Base-by-base conservation (phyloP, 73 alveolate genomes). In the Paramecium pentaurelia region DNA sequence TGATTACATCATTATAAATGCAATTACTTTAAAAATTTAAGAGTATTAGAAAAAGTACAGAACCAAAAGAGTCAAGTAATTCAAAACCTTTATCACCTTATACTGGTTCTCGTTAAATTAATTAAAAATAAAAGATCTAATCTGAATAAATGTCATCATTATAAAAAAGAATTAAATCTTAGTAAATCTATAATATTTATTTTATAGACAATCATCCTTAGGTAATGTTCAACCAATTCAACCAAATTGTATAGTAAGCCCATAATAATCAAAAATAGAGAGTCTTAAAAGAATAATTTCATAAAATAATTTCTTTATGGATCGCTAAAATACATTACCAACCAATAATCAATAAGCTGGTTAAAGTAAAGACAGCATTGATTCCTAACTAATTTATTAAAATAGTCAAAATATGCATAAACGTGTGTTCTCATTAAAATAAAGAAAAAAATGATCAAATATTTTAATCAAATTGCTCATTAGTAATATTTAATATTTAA, bases 41-140 rank as follows among this genome's bases (percentile, higher is more conserved):
- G 12, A 28, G 54, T 3, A 12, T 12, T 20, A 20, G 75, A 25
- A 42, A 73, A 38, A 73, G 87, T 37, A 73, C 87, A 36, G 87
- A 42, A 45, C 91, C 91, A 12, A 42, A 42, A 45, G 75, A 80
- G 3, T 45, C 44, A 0, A 28, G 47, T 28, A 28, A 64, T 28
- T 80, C 91, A 27, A 80, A 80, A 44, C 91, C 91, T 47, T 58
- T 45, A 47, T 80, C 91, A 3, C 91, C 91, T 38, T 80, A 40
- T 7, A 45, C 91, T n/a, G 84, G 84, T 12, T 64, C 84, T 32
- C 45, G 84, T 14, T 28, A 64, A 32, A 32, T 64, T 12, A 28
- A 64, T 34, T 47, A 80, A 49, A 80, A 80, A 80, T 45, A 14
- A 36, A 80, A 49, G 38, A 22, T 80, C 14, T 12, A 60, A 20